Evolutionary conservation across 148 eudicot genomes (phyloP).

Genomic region (Chenopodium album): DNA sequence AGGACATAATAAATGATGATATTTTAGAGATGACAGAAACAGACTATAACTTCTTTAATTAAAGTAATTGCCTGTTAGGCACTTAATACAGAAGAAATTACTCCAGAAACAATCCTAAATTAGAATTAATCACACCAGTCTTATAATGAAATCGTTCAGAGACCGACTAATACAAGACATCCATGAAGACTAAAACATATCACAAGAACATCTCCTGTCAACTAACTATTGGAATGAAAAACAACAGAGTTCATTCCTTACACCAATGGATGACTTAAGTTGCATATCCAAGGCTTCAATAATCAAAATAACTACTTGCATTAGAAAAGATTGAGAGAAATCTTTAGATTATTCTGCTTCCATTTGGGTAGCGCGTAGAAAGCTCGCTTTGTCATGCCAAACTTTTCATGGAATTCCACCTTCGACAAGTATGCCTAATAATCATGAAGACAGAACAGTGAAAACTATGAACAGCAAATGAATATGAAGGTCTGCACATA

Average conservation of each 20-base stretch:
- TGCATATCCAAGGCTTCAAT: not conserved
- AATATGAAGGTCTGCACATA: not conserved
- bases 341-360: constrained; percentile 44
- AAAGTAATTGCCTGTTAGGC: too few species aligned
- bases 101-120: too few species aligned
- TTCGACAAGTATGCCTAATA: constrained; percentile 40
- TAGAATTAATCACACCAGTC: too few species aligned
- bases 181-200: not conserved
- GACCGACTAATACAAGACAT: too few species aligned
- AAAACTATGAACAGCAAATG: not conserved
- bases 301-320: not conserved
- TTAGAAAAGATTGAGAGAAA: constrained; percentile 35
- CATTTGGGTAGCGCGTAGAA: constrained; percentile 44
- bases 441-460: not conserved
- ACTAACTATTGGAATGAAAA: not conserved
- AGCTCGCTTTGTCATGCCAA: constrained; percentile 36
- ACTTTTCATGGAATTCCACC: constrained; percentile 37
- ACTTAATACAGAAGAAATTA: too few species aligned
- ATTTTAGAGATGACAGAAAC: too few species aligned
- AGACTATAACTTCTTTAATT: too few species aligned
- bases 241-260: not conserved
- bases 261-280: not conserved
- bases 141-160: too few species aligned
- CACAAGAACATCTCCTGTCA: not conserved
- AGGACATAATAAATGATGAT: too few species aligned